A percentile compares a stretch with the other conserved stretches of the same genome.
These are phyloP conservation scores for Tephrocybe sp. DNA, from an alignment of 768 basidiomycete species.

Conservation along the genomic window DNA sequence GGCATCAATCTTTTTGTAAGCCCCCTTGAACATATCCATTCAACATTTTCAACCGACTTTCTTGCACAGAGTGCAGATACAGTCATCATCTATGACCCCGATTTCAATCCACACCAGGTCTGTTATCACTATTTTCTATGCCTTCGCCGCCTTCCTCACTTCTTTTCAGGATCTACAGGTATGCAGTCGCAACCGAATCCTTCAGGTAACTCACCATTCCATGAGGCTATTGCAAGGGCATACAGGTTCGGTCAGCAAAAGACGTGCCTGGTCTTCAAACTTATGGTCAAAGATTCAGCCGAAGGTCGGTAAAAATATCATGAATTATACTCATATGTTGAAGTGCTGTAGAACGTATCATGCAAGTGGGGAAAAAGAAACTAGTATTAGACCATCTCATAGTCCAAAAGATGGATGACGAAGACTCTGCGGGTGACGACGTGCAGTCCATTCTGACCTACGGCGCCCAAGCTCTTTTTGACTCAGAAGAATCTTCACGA, in stretches of 20 bases:
- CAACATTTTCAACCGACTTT: conserved; percentile 6
- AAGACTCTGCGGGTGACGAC: conserved; percentile 65
- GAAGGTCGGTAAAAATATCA: conserved; percentile 59
- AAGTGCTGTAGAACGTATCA: conserved; percentile 71
- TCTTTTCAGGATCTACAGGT: conserved; percentile 80
- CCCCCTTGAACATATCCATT: not conserved
- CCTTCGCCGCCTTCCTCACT: not conserved
- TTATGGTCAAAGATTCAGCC: conserved; percentile 93
- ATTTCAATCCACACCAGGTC: conserved; percentile 97
- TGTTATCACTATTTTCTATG: conserved; percentile 16
- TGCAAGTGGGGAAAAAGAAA: conserved; percentile 94
- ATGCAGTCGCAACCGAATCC: conserved; percentile 19
- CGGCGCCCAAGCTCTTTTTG: conserved; percentile 85
- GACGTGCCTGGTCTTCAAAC: conserved; percentile 90
- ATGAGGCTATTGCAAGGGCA: conserved; percentile 87
- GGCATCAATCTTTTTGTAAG: conserved; percentile 78
- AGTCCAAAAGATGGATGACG: conserved; percentile 93
- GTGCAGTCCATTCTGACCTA: conserved; percentile 88
- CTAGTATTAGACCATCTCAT: conserved; percentile 92
- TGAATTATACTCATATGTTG: not conserved
- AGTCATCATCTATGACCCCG: conserved; percentile 90
- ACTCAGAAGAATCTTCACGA: conserved; percentile 52
- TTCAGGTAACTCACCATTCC: conserved; percentile 5
- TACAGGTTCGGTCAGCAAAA: conserved; percentile 96
- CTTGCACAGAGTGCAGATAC: conserved; percentile 79